These are phyloP conservation scores for Puccinellia tenuiflora DNA, from an alignment of 176 grass and related monocot species.

Conservation along the genomic window DNA sequence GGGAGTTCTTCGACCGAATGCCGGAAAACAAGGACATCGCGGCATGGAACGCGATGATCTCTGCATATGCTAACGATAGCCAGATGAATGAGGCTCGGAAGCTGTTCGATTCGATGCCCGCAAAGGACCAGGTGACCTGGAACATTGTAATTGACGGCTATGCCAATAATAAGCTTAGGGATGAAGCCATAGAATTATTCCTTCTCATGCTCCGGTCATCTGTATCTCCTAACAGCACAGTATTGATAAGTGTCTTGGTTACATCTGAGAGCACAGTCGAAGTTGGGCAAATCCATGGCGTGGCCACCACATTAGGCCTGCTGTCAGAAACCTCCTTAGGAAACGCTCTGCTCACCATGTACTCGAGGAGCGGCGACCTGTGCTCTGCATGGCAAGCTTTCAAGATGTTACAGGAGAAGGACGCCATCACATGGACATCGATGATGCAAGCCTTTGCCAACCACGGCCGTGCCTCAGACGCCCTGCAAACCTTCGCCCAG, in stretches of 20 bases:
- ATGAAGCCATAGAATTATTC: background rate
- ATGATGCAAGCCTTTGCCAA: too few relatives aligned
- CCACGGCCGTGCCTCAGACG: conserved; percentile 5
- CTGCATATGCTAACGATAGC: conserved; percentile 36
- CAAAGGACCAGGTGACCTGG: conserved; percentile 58
- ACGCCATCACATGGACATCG: conserved; percentile 22
- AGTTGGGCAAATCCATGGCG: conserved; percentile 51
- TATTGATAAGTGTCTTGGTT: conserved; percentile 20
- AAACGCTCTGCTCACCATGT: conserved; percentile 66
- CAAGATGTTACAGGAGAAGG: conserved; percentile 36
- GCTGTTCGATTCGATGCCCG: conserved; percentile 45
- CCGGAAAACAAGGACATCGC: conserved; percentile 13
- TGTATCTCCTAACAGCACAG: conserved; percentile 5
- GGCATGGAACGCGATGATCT: conserved; percentile 39
- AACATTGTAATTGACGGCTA: conserved; percentile 45
- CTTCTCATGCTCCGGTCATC: conserved; percentile 29
- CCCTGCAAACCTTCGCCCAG: too few relatives aligned
- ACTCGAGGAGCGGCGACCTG: conserved; percentile 70
- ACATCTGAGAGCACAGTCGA: conserved; percentile 18
- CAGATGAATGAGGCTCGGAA: conserved; percentile 31
- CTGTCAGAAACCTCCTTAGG: conserved; percentile 48
- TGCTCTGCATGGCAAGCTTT: conserved; percentile 42
- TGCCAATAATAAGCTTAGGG: background rate
- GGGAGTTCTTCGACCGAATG: conserved; percentile 53
- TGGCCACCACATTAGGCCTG: conserved; percentile 32